These are phyloP conservation scores for Paracamarosporium sp. DNA, from an alignment of 2,329 filamentous ascomycete species.

Conservation along the genomic window DNA sequence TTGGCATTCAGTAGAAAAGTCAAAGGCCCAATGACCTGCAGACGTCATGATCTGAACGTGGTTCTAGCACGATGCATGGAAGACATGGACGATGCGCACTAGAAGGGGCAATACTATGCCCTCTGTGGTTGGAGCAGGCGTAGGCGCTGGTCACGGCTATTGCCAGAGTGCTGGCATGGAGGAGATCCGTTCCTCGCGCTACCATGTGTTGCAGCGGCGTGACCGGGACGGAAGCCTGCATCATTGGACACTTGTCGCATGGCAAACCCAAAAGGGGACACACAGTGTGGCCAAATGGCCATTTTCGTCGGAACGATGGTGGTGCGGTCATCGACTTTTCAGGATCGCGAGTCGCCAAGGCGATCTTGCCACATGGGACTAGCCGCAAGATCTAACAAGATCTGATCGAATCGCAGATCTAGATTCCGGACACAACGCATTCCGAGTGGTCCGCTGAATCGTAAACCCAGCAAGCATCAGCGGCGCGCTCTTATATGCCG, in stretches of 20 bases:
- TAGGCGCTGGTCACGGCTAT: slow-evolving; percentile 22
- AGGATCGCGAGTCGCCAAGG: slow-evolving; percentile 34
- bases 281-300: slow-evolving; percentile 15
- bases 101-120: slow-evolving; percentile 27
- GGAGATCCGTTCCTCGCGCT: slow-evolving; percentile 33
- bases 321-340: slow-evolving; percentile 31
- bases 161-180: slow-evolving; percentile 29
- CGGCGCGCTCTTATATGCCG: neutral
- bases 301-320: slow-evolving; percentile 27
- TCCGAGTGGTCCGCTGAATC: neutral
- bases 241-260: slow-evolving; percentile 31
- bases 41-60: slow-evolving; percentile 12
- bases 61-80: slow-evolving; percentile 16
- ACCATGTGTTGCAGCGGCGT: slow-evolving; percentile 29
- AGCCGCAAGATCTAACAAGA: slow-evolving; percentile 17
- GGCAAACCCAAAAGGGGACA: slow-evolving; percentile 24
- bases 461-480: neutral
- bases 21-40: slow-evolving; percentile 15
- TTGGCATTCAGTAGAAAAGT: neutral
- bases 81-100: slow-evolving; percentile 29
- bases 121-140: slow-evolving; percentile 24
- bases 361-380: slow-evolving; percentile 21
- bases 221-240: slow-evolving; percentile 21
- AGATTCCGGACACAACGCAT: slow-evolving; percentile 10
- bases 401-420: slow-evolving; percentile 12